These are phyloP conservation scores for Rhodotorula sp. DNA, from an alignment of 1,284 basidiomycete species.

Conservation along the genomic window DNA sequence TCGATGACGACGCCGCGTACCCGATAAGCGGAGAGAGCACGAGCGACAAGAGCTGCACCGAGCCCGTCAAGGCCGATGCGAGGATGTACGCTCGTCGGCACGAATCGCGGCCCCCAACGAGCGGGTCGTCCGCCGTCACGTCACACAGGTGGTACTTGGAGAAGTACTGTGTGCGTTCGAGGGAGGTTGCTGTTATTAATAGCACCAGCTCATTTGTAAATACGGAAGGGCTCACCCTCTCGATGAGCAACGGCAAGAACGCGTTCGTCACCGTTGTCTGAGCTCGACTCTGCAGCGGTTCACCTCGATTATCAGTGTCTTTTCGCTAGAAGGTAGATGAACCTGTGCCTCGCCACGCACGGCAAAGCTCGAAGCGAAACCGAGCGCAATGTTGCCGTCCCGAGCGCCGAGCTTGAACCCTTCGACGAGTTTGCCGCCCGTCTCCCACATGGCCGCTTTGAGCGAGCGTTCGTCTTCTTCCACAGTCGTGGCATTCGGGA, in stretches of 20 bases:
- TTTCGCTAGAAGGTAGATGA: neutral
- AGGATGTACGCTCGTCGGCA: slow-evolving; percentile 38
- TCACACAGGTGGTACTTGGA: slow-evolving; percentile 10
- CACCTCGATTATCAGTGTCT: neutral
- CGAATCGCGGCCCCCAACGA: neutral
- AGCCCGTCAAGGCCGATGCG: slow-evolving; percentile 37
- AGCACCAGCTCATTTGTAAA: neutral
- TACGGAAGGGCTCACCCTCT: slow-evolving; percentile 11
- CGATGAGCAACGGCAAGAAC: slow-evolving; percentile 38
- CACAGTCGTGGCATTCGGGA: neutral
- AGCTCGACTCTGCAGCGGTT: slow-evolving; percentile 15
- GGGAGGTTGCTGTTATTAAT: neutral
- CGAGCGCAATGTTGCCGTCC: slow-evolving; percentile 26
- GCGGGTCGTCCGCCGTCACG: neutral
- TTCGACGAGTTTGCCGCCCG: slow-evolving; percentile 12
- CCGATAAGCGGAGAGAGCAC: slow-evolving; percentile 35
- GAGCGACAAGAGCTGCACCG: slow-evolving; percentile 39
- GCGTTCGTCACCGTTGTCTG: slow-evolving; percentile 27
- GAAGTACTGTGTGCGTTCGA: slow-evolving; percentile 19
- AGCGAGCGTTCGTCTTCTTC: neutral
- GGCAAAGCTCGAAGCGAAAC: slow-evolving; percentile 35
- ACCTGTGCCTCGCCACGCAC: neutral
- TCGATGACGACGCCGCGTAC: slow-evolving; percentile 3
- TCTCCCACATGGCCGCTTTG: neutral
- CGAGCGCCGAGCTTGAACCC: slow-evolving; percentile 29